Evolutionary conservation across 2,329 filamentous ascomycete species (phyloP).

Genomic region (Grosmannia penicillata): DNA sequence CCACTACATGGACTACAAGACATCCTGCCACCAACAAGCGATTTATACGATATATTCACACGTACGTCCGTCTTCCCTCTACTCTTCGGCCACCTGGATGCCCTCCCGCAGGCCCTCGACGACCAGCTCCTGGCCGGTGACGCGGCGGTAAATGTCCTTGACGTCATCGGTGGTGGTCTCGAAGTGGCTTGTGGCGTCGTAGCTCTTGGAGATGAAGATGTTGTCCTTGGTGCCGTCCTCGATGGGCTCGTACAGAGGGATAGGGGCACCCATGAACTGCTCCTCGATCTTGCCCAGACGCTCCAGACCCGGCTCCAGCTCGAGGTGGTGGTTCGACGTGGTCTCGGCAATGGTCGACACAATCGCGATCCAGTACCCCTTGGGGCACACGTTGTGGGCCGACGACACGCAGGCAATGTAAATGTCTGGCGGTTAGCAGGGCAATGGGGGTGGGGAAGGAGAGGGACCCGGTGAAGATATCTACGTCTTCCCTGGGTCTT

Average conservation of each 20-base stretch:
- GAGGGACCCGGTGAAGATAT: neutral
- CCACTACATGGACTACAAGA: no score
- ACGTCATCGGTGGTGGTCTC: slow-evolving; percentile 88
- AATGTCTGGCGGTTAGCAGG: slow-evolving; percentile 46
- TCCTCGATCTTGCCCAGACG: slow-evolving; percentile 88
- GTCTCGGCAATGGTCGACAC: slow-evolving; percentile 95
- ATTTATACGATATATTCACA: no score
- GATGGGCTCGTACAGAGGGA: slow-evolving; percentile 84
- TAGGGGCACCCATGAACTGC: slow-evolving; percentile 86
- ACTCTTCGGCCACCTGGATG: slow-evolving; percentile 57
- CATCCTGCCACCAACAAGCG: no score
- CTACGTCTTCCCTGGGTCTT: neutral
- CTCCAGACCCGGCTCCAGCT: slow-evolving; percentile 84
- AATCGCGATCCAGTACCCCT: slow-evolving; percentile 97
- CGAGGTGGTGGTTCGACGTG: slow-evolving; percentile 83
- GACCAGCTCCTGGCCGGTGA: slow-evolving; percentile 69
- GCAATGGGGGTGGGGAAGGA: no score
- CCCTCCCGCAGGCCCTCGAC: slow-evolving; percentile 79
- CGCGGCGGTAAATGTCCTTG: slow-evolving; percentile 78
- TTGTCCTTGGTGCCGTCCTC: slow-evolving; percentile 73
- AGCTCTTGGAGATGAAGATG: slow-evolving; percentile 96
- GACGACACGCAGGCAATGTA: slow-evolving; percentile 94
- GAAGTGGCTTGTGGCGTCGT: slow-evolving; percentile 95
- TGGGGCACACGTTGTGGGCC: slow-evolving; percentile 95
- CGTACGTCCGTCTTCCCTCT: no score